A percentile compares a stretch with the other conserved stretches of the same genome.
Conservation (phyloP, 192 early-diverging fungal species). For the Umbelopsis ramanniana region DNA sequence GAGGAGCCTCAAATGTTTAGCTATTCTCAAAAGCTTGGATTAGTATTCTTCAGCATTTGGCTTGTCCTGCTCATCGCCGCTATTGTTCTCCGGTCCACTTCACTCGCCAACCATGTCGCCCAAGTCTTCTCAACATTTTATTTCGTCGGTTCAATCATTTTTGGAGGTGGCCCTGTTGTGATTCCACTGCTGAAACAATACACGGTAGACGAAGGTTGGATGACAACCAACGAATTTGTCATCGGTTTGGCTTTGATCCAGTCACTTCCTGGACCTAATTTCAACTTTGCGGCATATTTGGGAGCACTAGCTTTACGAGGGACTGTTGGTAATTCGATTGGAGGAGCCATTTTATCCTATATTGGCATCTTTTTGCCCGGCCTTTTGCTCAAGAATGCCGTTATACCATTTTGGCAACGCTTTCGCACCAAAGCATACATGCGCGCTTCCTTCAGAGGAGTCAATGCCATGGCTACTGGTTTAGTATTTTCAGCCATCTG, state of each 20-base stretch:
- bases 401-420: conserved; percentile 67
- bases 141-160: conserved; percentile 62
- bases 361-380: conserved; percentile 68
- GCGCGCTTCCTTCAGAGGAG: conserved; percentile 57
- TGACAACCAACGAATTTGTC: conserved; percentile 59
- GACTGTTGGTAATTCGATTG: conserved; percentile 35
- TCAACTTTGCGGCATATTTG: conserved; percentile 69
- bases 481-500: conserved; percentile 66
- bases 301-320: conserved; percentile 59
- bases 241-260: conserved; percentile 69
- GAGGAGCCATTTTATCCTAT: conserved; percentile 56
- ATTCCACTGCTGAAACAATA: conserved; percentile 60
- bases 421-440: conserved; percentile 45
- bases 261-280: conserved; percentile 61
- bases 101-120: conserved; percentile 19
- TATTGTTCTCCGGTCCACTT: conserved; percentile 40
- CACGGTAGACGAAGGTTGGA: conserved; percentile 61
- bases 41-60: conserved; percentile 49
- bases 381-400: conserved; percentile 56
- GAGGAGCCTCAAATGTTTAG: conserved; percentile 24
- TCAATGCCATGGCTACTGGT: conserved; percentile 68
- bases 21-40: conserved; percentile 42
- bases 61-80: conserved; percentile 52
- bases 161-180: conserved; percentile 70
- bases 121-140: conserved; percentile 56